Percentiles rank a stretch among this genome's conserved stretches.
Evolutionary conservation across 2,329 filamentous ascomycete genomes (phyloP).

Genomic region (Didymella keratinophila): DNA sequence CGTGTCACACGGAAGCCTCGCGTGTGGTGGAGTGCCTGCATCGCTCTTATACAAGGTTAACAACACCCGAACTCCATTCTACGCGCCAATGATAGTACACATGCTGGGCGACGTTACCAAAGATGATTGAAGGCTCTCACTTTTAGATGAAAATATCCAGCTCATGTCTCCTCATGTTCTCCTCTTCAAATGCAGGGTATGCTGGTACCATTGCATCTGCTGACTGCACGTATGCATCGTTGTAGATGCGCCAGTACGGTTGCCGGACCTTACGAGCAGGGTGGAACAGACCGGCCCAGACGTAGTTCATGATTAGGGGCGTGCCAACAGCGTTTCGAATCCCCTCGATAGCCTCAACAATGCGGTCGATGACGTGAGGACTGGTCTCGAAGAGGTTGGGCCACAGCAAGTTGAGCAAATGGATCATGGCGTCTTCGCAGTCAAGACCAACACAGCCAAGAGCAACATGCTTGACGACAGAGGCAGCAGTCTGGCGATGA

Average conservation of each 20-base stretch:
- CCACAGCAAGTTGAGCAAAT: slow-evolving; percentile 93
- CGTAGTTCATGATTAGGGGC: slow-evolving; percentile 94
- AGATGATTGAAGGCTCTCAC: slow-evolving; percentile 4
- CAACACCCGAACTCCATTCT: slow-evolving; percentile 20
- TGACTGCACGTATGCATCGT: slow-evolving; percentile 92
- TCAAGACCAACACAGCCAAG: slow-evolving; percentile 96
- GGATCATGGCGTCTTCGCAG: slow-evolving; percentile 98
- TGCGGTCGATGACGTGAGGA: slow-evolving; percentile 97
- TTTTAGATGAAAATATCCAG: slow-evolving; percentile 78
- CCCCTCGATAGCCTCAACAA: slow-evolving; percentile 96
- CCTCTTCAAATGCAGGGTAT: slow-evolving; percentile 86
- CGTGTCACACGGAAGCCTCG: slow-evolving; percentile 2
- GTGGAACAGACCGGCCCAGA: slow-evolving; percentile 97
- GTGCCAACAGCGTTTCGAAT: slow-evolving; percentile 93
- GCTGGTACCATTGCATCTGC: slow-evolving; percentile 97
- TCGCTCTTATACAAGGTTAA: slow-evolving; percentile 22
- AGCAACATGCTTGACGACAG: slow-evolving; percentile 96
- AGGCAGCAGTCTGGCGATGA: slow-evolving; percentile 94
- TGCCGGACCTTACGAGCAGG: slow-evolving; percentile 92
- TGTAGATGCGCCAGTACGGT: slow-evolving; percentile 97
- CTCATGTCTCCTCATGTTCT: slow-evolving; percentile 79
- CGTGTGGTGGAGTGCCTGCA: slow-evolving; percentile 8
- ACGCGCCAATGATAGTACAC: slow-evolving; percentile 7
- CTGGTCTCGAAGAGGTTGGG: slow-evolving; percentile 98
- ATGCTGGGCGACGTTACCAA: slow-evolving; percentile 11